Percentiles rank a stretch among this genome's conserved stretches.
Evolutionary conservation across 495 filamentous ascomycete genomes (phyloP).

Genomic region (Xylaria venustula): DNA sequence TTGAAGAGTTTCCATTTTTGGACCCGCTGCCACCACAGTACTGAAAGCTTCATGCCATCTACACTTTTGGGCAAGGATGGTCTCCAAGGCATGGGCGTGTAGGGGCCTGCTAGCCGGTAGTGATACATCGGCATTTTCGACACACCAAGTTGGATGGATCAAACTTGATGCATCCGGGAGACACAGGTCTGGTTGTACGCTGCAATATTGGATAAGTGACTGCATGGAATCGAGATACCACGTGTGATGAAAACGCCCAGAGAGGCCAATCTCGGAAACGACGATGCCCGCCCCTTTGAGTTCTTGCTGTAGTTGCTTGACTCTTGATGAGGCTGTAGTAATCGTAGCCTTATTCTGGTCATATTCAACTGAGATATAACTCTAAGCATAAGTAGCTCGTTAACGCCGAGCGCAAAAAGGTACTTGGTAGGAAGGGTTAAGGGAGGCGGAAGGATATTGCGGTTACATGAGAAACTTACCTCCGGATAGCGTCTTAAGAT

Average conservation of each 20-base stretch:
- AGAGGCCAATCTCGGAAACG: conserved; percentile 31
- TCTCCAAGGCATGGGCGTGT: conserved; percentile 32
- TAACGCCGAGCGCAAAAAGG: background rate
- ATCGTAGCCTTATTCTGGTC: conserved; percentile 42
- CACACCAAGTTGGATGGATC: background rate
- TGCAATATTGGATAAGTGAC: conserved; percentile 20
- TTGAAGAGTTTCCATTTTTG: no score
- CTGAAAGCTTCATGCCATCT: conserved; percentile 40
- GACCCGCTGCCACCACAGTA: conserved; percentile 11
- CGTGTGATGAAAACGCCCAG: conserved; percentile 39
- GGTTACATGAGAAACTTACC: background rate
- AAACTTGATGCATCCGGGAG: background rate
- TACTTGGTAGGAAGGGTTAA: background rate
- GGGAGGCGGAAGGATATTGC: background rate
- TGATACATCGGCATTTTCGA: background rate
- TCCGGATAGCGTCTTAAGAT: background rate
- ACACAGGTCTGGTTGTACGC: background rate
- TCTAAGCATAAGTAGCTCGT: conserved; percentile 16
- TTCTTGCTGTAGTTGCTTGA: conserved; percentile 23
- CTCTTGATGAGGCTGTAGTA: conserved; percentile 27
- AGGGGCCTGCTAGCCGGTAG: conserved; percentile 25
- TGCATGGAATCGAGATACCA: conserved; percentile 16
- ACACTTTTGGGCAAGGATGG: conserved; percentile 42
- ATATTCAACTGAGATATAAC: conserved; percentile 45
- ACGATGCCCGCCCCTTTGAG: conserved; percentile 39